Evolutionary conservation across 805 yeast species (phyloP).

Genomic region (Kazachstania bromeliacearum): DNA sequence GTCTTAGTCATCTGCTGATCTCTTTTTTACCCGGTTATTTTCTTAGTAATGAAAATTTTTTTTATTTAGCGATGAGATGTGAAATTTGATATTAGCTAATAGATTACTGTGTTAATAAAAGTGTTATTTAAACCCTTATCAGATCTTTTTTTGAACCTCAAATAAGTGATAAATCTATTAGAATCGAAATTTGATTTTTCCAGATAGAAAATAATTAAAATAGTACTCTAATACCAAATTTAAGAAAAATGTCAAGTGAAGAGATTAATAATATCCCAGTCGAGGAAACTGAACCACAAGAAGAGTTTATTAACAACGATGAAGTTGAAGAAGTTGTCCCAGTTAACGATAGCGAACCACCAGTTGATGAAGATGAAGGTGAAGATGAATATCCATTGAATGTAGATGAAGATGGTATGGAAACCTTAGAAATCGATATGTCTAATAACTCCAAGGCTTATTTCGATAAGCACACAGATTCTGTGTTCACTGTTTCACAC

Average conservation of each 20-base stretch:
- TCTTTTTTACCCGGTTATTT: too few relatives aligned
- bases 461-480: conserved; percentile 85
- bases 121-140: too few relatives aligned
- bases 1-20: too few relatives aligned
- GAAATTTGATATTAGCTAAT: too few relatives aligned
- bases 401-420: conserved; percentile 31
- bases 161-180: too few relatives aligned
- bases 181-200: too few relatives aligned
- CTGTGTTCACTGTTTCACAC: conserved; percentile 68
- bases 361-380: conserved; percentile 31
- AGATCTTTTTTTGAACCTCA: too few relatives aligned
- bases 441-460: conserved; percentile 82
- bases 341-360: conserved; percentile 27
- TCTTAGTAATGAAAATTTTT: too few relatives aligned
- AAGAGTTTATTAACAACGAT: conserved; percentile 32
- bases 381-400: conserved; percentile 30
- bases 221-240: too few relatives aligned
- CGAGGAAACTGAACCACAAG: conserved; percentile 17
- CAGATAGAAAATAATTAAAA: too few relatives aligned
- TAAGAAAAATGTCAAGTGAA: conserved; percentile 8
- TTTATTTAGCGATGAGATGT: too few relatives aligned
- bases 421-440: conserved; percentile 69
- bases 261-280: conserved; percentile 6
- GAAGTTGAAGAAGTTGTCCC: conserved; percentile 36
- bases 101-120: too few relatives aligned